Base-by-base conservation (phyloP, 129 eudicot species). In the Glebionis coronaria region DNA sequence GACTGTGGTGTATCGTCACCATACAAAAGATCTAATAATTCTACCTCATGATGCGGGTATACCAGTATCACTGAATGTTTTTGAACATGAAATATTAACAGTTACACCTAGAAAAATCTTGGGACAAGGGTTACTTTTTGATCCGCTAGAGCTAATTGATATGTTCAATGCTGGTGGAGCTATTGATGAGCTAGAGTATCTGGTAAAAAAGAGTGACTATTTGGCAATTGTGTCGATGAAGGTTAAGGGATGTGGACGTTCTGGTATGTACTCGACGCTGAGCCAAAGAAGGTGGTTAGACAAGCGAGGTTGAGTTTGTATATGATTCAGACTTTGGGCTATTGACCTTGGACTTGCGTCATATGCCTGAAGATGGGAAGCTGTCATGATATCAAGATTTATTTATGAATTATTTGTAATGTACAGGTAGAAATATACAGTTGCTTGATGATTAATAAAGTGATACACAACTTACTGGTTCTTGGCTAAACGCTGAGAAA, bases 131-230 rank as follows among this genome's bases (percentile, higher is more conserved):
- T 51, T 79, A 40, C 35, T 78, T 64, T 88, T 85, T 63, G 90
- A 85, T 12, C 96, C 96, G 6, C 57, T 88, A 9, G 96, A 92
- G 66, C 96, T 88, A 18, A 79, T 85, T 13, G 80, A 83, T 70
- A 88, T 88, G 96, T 85, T 65, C 74, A 88, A 88, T 50, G 85
- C 79, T 14, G 90, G 96, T 31, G 96, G 96, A 53, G 96, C 96
- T 46, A 77, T 88, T 47, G 86, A 83, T 15, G 90, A 67, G 40
- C 76, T 88, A 5, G 79, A 67, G 45, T 88, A 85, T 53, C 67
- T 74, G 8, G 57, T 73, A 4, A 74, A 76, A 49, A 72, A 69
- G 13, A 68, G 67, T 0, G 42, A 35, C 42, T 35, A 9, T 44
- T 79, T 66, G 28, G 84, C 75, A 28, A 60, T 65, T 12, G 87